Base-by-base conservation (phyloP, 768 basidiomycete species). In the Tylopilus balloui region DNA sequence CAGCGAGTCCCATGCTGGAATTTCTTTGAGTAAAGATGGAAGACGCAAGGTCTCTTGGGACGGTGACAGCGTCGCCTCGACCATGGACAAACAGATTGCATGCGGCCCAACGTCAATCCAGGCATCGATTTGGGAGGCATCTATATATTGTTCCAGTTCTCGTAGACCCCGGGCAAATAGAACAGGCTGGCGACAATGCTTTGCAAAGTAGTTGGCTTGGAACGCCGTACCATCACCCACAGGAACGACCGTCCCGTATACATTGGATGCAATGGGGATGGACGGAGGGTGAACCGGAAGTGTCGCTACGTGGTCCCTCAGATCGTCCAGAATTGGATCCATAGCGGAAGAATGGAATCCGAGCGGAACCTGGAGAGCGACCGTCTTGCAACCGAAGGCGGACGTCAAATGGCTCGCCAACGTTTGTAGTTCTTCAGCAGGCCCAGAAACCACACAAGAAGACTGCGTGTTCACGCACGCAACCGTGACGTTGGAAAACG, bases 101-200 rank as follows among this genome's bases (percentile, higher is more conserved):
- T 86, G 82, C 11, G 86, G 83, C 2, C 86, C 80, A 36, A 87
- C 73, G 62, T 88, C 86, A 8, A 88, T 69, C 79, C 80, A 87
- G 0, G 71, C 73, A 35, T 71, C 71, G 7, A 73, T 60, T 13
- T 60, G 49, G 35, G 57, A 42, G 23, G 69, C 50, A 14, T 61
- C 63, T 12, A 62, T 20, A 13, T 49, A 51, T 6, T 67, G 53
- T 1, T 71, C 25, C 10, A 81, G 69, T 0, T 73, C 65, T n/a
- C 61, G 65, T 2, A 87, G 60, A 12, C 78, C 78, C 21, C 71
- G 68, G 13, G 74, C 67, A 55, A 86, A 86, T 19, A 51, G 36
- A 38, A 83, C 84, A 24, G 81, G 81, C 51, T 76, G 70, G 5
- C 63, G 67, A 56, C 82, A 84, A 52, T 88, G 86, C 13, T 69